Conservation (phyloP, 306 rosid species). For the Cucumis cinereus region DNA sequence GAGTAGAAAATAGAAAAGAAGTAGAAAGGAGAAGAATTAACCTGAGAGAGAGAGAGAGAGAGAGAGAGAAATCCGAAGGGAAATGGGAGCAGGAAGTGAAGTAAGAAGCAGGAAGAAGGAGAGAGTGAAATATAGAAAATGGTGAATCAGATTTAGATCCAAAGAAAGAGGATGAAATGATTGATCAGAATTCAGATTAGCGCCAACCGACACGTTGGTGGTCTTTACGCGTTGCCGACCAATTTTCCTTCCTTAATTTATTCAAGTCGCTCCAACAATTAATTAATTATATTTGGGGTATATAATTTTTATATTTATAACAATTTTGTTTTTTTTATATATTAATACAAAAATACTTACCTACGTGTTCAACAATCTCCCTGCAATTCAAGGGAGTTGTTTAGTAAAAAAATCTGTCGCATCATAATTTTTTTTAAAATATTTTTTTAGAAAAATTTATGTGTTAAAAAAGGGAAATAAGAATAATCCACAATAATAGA, state of each 20-base stretch:
- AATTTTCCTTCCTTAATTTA: not conserved
- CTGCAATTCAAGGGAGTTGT: too few species aligned
- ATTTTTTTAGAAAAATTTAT: too few species aligned
- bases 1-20: not conserved
- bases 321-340: too few species aligned
- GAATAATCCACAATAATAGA: too few species aligned
- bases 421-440: too few species aligned
- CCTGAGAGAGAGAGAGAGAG: not conserved
- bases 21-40: not conserved
- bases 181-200: not conserved
- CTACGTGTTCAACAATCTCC: too few species aligned
- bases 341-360: too few species aligned
- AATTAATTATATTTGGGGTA: too few species aligned
- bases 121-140: not conserved
- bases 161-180: not conserved
- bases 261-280: not conserved
- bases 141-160: not conserved
- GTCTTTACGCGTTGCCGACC: not conserved
- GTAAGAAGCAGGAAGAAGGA: not conserved
- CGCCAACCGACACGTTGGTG: not conserved
- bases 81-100: not conserved
- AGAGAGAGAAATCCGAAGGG: not conserved
- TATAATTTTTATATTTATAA: too few species aligned
- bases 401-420: too few species aligned
- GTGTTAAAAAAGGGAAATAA: too few species aligned